Conservation (phyloP, 2,329 filamentous ascomycete genomes). For the Exophiala xenobiotica region DNA sequence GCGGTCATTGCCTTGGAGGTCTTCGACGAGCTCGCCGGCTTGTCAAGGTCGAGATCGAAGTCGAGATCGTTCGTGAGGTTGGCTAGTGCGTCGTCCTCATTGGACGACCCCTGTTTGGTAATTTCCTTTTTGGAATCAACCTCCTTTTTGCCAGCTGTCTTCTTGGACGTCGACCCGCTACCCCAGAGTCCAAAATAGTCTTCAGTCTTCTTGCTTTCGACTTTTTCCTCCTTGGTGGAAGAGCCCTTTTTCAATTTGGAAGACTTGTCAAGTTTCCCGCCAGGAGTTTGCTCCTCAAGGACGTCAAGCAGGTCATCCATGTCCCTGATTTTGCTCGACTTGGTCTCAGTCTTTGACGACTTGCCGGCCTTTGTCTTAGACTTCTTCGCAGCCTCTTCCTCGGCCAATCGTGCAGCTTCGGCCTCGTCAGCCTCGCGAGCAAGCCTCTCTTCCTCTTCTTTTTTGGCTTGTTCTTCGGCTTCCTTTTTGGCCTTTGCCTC, state of each 20-base stretch:
- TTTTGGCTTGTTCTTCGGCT: constrained; percentile 33
- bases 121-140: constrained; percentile 44
- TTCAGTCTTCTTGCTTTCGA: constrained; percentile 24
- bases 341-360: constrained; percentile 27
- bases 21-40: constrained; percentile 43
- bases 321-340: constrained; percentile 32
- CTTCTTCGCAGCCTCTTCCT: constrained; percentile 35
- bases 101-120: constrained; percentile 43
- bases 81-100: constrained; percentile 41
- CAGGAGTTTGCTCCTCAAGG: constrained; percentile 31
- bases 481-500: constrained; percentile 46
- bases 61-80: constrained; percentile 44
- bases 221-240: constrained; percentile 31
- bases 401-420: constrained; percentile 34
- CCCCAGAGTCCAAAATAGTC: constrained; percentile 35
- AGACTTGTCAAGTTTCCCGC: constrained; percentile 17
- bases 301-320: constrained; percentile 39
- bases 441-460: constrained; percentile 34
- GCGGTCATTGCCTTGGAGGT: constrained; percentile 42
- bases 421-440: constrained; percentile 36
- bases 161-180: constrained; percentile 29
- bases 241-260: constrained; percentile 29
- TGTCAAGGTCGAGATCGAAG: constrained; percentile 37
- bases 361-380: constrained; percentile 33
- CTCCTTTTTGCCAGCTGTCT: constrained; percentile 40